Percentiles rank a stretch among this genome's conserved stretches.
These are phyloP conservation scores for Phoma sp. DNA, from an alignment of 2,329 filamentous ascomycete species.

Conservation along the genomic window DNA sequence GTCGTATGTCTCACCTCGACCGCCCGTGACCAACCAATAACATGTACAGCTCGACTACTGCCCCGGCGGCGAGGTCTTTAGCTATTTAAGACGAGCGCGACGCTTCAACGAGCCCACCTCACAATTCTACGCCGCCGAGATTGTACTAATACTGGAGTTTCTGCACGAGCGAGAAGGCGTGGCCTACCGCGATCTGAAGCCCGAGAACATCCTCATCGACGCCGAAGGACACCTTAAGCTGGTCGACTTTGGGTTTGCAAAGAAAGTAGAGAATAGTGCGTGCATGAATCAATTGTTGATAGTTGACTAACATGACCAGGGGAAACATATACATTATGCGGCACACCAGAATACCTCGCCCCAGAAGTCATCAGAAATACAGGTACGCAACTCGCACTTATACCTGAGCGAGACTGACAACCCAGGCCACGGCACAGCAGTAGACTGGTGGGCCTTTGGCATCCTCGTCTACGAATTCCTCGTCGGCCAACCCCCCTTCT, in stretches of 20 bases:
- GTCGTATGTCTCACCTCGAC: constrained; percentile 56
- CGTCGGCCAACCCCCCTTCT: constrained; percentile 85
- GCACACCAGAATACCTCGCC: constrained; percentile 83
- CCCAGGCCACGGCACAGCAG: constrained; percentile 69
- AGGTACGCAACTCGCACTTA: constrained; percentile 51
- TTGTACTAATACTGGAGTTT: constrained; percentile 81
- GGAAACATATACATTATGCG: constrained; percentile 84
- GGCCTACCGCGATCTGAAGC: constrained; percentile 83
- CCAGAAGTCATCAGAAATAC: constrained; percentile 87
- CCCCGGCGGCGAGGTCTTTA: constrained; percentile 84
- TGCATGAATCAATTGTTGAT: constrained; percentile 24
- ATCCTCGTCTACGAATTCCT: constrained; percentile 86
- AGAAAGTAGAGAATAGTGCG: constrained; percentile 70
- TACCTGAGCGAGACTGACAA: constrained; percentile 21
- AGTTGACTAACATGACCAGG: constrained; percentile 45
- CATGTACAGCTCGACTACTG: constrained; percentile 72
- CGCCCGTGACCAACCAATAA: constrained; percentile 21
- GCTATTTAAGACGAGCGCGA: constrained; percentile 77
- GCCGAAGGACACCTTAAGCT: constrained; percentile 80
- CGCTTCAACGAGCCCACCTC: constrained; percentile 81
- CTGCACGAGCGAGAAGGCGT: constrained; percentile 81
- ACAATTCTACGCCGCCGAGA: constrained; percentile 84
- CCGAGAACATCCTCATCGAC: constrained; percentile 82
- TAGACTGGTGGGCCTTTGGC: constrained; percentile 88
- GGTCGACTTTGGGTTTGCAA: constrained; percentile 86